Percentiles rank a stretch among this genome's conserved stretches.
Evolutionary conservation across 495 filamentous ascomycete genomes (phyloP).

Genomic region (Penicillium cataractarum): DNA sequence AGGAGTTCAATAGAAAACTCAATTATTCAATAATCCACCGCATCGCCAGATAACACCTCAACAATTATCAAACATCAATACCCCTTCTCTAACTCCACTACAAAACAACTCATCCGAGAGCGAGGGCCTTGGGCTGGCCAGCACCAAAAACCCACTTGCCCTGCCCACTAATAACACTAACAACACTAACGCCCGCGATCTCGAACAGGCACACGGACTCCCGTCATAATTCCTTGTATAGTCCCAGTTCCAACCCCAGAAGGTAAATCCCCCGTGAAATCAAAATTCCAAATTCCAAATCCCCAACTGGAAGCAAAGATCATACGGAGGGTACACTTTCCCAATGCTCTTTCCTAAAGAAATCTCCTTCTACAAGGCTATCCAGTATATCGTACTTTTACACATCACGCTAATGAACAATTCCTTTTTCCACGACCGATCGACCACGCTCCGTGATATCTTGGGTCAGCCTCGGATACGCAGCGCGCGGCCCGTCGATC

Average conservation of each 20-base stretch:
- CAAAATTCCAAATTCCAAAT: background rate
- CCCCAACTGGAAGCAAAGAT: too few relatives aligned
- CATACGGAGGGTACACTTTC: too few relatives aligned
- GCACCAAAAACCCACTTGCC: background rate
- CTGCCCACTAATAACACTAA: background rate
- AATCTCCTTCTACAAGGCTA: too few relatives aligned
- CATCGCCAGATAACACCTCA: too few relatives aligned
- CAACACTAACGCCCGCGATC: conserved; percentile 6
- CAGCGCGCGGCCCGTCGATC: conserved; percentile 10
- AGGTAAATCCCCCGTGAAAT: background rate
- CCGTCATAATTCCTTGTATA: background rate
- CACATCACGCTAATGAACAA: background rate
- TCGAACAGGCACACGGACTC: conserved; percentile 10
- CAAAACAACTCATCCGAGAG: background rate
- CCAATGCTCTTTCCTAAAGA: too few relatives aligned
- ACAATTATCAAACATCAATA: too few relatives aligned
- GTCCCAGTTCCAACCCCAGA: background rate
- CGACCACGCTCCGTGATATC: background rate
- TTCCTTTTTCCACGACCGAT: conserved; percentile 2
- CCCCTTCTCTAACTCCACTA: background rate
- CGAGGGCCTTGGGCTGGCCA: conserved; percentile 1
- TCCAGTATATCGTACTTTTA: background rate
- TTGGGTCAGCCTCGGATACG: conserved; percentile 6
- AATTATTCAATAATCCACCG: too few relatives aligned
- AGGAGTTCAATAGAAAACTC: too few relatives aligned